These are phyloP conservation scores for Furcasterigmium furcatum DNA, from an alignment of 2,329 filamentous ascomycete genomes.

Conservation along the genomic window DNA sequence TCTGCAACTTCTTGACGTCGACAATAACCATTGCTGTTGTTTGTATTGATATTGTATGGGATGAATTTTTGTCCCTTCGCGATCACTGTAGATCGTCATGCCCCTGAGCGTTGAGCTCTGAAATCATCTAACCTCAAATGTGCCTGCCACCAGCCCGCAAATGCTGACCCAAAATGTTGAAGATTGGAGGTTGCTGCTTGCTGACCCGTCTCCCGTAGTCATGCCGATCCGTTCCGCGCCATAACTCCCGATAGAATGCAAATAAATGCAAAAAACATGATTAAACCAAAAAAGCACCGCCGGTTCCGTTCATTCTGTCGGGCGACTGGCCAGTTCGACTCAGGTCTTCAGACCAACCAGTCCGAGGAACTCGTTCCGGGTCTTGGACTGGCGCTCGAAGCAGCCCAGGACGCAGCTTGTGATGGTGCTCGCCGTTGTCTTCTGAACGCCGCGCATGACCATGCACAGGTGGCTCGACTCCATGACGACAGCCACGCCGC, in stretches of 20 bases:
- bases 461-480: constrained; percentile 96
- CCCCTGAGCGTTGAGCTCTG: constrained; percentile 1
- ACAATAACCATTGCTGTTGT: too few species aligned
- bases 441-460: constrained; percentile 98
- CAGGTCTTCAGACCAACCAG: constrained; percentile 60
- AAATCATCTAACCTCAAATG: not conserved
- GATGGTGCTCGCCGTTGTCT: constrained; percentile 81
- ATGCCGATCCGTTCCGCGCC: not conserved
- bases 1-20: too few species aligned
- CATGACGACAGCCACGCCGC: constrained; percentile 96
- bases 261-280: not conserved
- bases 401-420: constrained; percentile 98
- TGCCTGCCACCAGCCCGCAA: too few species aligned
- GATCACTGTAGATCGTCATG: not conserved
- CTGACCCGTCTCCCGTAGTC: not conserved
- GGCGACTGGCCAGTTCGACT: not conserved
- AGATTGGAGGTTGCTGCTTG: not conserved
- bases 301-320: too few species aligned
- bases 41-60: too few species aligned
- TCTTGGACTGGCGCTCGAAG: constrained; percentile 90
- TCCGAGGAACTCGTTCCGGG: constrained; percentile 91
- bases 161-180: not conserved
- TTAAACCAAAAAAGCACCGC: not conserved
- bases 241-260: not conserved
- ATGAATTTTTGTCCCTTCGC: too few species aligned